Conservation (phyloP, 2,329 filamentous ascomycete species). For the Aspergillus pseudonomiae region DNA sequence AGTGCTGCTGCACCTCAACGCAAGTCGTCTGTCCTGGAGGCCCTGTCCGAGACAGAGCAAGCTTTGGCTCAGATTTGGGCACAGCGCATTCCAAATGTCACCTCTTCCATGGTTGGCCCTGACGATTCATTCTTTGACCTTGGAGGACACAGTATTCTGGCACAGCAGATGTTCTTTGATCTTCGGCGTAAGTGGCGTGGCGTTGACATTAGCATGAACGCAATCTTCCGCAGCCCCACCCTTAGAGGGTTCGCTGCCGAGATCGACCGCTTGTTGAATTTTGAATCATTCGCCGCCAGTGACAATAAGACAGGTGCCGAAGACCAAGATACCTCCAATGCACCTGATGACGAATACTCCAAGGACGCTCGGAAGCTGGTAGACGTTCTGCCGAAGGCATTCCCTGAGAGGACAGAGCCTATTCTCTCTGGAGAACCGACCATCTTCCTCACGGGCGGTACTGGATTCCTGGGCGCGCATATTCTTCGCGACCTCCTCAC, state of each 20-base stretch:
- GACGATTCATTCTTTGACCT: constrained; percentile 74
- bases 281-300: constrained; percentile 50
- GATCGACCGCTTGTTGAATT: constrained; percentile 54
- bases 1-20: constrained; percentile 58
- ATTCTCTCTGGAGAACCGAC: constrained; percentile 52
- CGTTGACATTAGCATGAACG: constrained; percentile 69
- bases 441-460: constrained; percentile 84
- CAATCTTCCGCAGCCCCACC: constrained; percentile 70
- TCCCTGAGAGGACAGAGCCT: constrained; percentile 37
- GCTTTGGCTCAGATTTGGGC: constrained; percentile 74
- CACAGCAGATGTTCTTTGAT: constrained; percentile 77
- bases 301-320: constrained; percentile 47
- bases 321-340: constrained; percentile 30
- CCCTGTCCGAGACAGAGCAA: constrained; percentile 62
- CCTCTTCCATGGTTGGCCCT: constrained; percentile 67
- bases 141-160: constrained; percentile 79
- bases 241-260: constrained; percentile 60
- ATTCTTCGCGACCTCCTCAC: constrained; percentile 74
- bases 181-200: constrained; percentile 64
- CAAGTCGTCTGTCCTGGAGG: constrained; percentile 52
- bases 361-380: constrained; percentile 53
- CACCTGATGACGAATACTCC: constrained; percentile 52
- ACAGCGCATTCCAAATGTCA: constrained; percentile 66
- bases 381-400: constrained; percentile 52
- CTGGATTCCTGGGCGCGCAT: constrained; percentile 85